Percentiles rank a stretch among this genome's conserved stretches.
Conservation (phyloP, 108 stramenopile genomes). For the Skeletonema potamos region DNA sequence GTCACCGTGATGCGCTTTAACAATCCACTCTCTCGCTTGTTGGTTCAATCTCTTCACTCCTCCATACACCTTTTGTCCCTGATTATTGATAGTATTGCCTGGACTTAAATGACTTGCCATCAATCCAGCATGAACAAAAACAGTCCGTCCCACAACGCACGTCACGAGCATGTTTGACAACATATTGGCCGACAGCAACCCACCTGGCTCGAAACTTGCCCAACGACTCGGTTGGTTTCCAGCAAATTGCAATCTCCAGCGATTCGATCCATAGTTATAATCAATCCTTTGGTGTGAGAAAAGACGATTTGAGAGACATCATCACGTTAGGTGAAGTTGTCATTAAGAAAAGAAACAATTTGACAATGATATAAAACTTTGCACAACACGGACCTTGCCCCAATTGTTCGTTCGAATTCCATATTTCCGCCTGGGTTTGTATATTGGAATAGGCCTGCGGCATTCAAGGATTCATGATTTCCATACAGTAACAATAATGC, state of each 20-base stretch:
- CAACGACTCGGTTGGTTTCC: slow-evolving; percentile 74
- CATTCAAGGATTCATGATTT: slow-evolving; percentile 81
- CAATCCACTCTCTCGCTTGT: slow-evolving; percentile 57
- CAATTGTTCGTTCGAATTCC: slow-evolving; percentile 56
- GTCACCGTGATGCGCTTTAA: slow-evolving; percentile 29
- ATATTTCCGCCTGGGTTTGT: slow-evolving; percentile 51
- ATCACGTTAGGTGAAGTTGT: neutral
- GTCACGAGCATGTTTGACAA: slow-evolving; percentile 73
- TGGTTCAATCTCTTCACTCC: slow-evolving; percentile 67
- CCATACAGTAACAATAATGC: slow-evolving; percentile 61
- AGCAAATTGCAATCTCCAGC: slow-evolving; percentile 73
- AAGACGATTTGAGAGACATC: neutral
- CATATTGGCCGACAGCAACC: slow-evolving; percentile 49
- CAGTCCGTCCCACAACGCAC: slow-evolving; percentile 65
- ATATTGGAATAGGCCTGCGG: slow-evolving; percentile 74
- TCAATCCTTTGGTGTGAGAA: slow-evolving; percentile 18
- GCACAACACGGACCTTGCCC: neutral
- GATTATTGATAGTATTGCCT: neutral
- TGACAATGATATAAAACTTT: neutral
- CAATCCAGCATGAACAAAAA: slow-evolving; percentile 82
- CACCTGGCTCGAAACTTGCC: slow-evolving; percentile 75
- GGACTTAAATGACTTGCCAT: slow-evolving; percentile 53
- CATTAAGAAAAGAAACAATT: neutral
- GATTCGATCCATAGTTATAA: slow-evolving; percentile 35
- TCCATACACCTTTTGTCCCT: slow-evolving; percentile 16